phyloP scores from a whole-genome alignment of 495 filamentous ascomycete species.

The Neurospora sp. region DNA sequence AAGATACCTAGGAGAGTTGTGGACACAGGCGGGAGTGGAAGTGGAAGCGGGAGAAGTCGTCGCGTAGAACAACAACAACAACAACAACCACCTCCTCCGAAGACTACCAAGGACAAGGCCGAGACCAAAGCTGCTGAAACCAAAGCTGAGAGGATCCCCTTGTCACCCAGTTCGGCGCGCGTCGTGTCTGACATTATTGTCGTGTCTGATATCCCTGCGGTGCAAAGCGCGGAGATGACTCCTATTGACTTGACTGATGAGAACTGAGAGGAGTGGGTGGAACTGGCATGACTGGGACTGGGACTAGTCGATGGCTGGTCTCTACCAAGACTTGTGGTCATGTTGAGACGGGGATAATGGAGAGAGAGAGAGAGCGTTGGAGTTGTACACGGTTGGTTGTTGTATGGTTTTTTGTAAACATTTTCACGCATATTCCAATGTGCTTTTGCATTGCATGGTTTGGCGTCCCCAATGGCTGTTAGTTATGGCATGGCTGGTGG shows the following conservation, averaged over 20 bases:
- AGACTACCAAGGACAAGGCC: too few relatives aligned
- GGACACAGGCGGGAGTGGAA: not conserved
- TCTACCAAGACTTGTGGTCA: not conserved
- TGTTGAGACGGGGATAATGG: not conserved
- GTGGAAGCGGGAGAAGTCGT: not conserved
- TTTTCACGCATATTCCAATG: not conserved
- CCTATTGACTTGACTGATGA: constrained; percentile 1
- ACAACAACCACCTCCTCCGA: too few relatives aligned
- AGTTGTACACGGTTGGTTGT: not conserved
- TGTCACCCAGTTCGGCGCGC: not conserved
- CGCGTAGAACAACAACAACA: not conserved
- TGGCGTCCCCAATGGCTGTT: not conserved
- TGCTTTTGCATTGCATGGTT: not conserved
- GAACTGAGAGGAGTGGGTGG: not conserved
- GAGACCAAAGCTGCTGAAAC: not conserved
- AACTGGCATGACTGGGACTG: too few relatives aligned
- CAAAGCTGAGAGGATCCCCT: too few relatives aligned
- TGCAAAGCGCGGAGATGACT: not conserved
- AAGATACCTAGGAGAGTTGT: not conserved
- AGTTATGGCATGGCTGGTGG: not conserved
- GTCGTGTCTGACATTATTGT: not conserved
- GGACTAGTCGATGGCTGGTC: too few relatives aligned
- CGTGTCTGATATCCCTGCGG: not conserved
- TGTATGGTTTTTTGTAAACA: not conserved
- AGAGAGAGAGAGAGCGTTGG: not conserved